Conservation (phyloP, 2,329 filamentous ascomycete genomes). For the Penicillium olsonii region DNA sequence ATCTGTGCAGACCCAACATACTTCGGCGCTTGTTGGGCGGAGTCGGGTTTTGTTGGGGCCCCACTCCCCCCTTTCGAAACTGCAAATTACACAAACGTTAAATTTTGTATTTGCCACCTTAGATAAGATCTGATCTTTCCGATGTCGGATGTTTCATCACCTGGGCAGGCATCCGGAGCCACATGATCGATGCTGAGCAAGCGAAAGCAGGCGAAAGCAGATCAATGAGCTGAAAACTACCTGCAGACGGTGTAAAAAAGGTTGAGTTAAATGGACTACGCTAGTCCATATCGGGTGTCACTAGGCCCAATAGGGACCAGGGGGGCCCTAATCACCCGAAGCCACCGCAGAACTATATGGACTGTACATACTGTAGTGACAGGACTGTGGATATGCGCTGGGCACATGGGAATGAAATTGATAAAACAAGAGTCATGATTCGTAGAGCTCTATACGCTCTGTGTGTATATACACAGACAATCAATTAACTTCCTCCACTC, state of each 20-base stretch:
- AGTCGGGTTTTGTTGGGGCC: constrained; percentile 26
- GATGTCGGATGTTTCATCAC: background rate
- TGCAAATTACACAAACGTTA: constrained; percentile 10
- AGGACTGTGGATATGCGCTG: background rate
- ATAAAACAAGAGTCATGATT: constrained; percentile 16
- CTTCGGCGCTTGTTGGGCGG: constrained; percentile 23
- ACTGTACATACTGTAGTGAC: background rate
- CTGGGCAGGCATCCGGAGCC: background rate
- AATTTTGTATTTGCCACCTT: constrained; percentile 11
- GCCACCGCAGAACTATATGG: background rate
- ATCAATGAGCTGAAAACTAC: too few relatives aligned
- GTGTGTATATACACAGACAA: background rate
- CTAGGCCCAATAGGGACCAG: background rate
- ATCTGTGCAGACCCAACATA: background rate
- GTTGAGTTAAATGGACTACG: background rate
- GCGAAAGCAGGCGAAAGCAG: too few relatives aligned
- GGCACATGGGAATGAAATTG: background rate
- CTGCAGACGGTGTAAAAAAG: background rate
- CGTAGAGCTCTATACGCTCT: constrained; percentile 15
- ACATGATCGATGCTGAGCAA: background rate
- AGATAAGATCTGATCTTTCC: constrained; percentile 11
- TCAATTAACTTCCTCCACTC: constrained; percentile 22
- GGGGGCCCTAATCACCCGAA: background rate
- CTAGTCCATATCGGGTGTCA: background rate
- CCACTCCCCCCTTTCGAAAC: constrained; percentile 12